Evolutionary conservation across 176 grass and related monocot genomes (phyloP).

Genomic region (Rhynchospora breviuscula): DNA sequence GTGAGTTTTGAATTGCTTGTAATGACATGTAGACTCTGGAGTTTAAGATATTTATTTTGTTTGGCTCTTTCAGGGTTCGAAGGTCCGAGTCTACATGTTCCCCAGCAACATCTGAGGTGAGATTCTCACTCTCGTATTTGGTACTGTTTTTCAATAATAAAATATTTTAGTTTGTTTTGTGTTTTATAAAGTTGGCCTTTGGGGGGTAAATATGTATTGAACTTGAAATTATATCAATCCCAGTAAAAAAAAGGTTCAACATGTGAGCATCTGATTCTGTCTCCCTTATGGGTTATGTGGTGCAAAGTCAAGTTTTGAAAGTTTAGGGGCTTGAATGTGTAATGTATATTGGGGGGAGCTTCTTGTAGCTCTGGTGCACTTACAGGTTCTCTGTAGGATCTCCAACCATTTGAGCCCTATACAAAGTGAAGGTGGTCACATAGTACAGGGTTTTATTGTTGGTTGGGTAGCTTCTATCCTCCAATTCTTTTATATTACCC

Average conservation of each 20-base stretch:
- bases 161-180: too few relatives aligned
- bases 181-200: too few relatives aligned
- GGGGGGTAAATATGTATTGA: too few relatives aligned
- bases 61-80: conserved; percentile 39
- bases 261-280: too few relatives aligned
- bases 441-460: conserved; percentile 63
- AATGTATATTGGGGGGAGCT: conserved; percentile 48
- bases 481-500: conserved; percentile 32
- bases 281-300: too few relatives aligned
- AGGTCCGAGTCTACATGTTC: conserved; percentile 62
- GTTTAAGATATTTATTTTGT: not conserved
- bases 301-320: too few relatives aligned
- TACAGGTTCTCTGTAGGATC: conserved; percentile 87
- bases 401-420: conserved; percentile 51
- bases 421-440: conserved; percentile 49
- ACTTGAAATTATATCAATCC: too few relatives aligned
- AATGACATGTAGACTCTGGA: not conserved
- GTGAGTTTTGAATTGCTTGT: not conserved
- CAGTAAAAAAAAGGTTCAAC: too few relatives aligned
- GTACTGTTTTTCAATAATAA: too few relatives aligned
- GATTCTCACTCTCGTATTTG: not conserved
- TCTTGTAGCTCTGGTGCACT: conserved; percentile 38
- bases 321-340: not conserved
- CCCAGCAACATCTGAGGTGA: conserved; percentile 54
- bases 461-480: conserved; percentile 17